Evolutionary conservation across 2,329 filamentous ascomycete genomes (phyloP).

Genomic region (Penicillium concentricum): DNA sequence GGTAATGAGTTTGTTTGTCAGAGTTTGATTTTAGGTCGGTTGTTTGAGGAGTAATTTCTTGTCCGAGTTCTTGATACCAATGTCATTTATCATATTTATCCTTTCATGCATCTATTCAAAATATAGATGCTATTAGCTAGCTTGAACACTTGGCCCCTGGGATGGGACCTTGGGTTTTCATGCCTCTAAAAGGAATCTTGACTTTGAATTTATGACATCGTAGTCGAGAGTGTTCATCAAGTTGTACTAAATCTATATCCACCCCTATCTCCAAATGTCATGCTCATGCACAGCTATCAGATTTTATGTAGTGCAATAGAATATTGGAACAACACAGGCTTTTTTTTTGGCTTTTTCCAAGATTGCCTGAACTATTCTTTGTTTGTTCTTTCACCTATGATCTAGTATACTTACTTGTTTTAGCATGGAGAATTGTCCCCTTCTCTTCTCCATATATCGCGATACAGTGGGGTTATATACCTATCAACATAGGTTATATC

Average conservation of each 20-base stretch:
- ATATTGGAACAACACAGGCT: neutral
- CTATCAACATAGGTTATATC: too few species aligned
- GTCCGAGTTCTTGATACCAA: constrained; percentile 18
- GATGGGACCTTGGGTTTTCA: too few species aligned
- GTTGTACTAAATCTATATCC: neutral
- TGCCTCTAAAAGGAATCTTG: neutral
- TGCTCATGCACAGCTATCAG: neutral
- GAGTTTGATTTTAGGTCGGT: constrained; percentile 80
- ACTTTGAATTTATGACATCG: neutral
- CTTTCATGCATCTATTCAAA: neutral
- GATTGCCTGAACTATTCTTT: too few species aligned
- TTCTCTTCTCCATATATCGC: too few species aligned
- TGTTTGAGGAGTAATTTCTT: constrained; percentile 60
- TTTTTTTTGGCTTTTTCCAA: neutral
- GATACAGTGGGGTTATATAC: too few species aligned
- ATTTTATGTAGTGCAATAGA: neutral
- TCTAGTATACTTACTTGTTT: too few species aligned
- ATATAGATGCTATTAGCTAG: neutral
- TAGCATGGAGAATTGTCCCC: too few species aligned
- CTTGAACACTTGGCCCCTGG: neutral
- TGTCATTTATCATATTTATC: constrained; percentile 11
- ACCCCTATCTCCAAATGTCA: neutral
- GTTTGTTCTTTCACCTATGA: too few species aligned
- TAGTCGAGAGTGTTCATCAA: neutral
- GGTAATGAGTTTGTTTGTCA: constrained; percentile 88